Conservation (phyloP, 2,329 filamentous ascomycete species). For the Claviceps digitariae region DNA sequence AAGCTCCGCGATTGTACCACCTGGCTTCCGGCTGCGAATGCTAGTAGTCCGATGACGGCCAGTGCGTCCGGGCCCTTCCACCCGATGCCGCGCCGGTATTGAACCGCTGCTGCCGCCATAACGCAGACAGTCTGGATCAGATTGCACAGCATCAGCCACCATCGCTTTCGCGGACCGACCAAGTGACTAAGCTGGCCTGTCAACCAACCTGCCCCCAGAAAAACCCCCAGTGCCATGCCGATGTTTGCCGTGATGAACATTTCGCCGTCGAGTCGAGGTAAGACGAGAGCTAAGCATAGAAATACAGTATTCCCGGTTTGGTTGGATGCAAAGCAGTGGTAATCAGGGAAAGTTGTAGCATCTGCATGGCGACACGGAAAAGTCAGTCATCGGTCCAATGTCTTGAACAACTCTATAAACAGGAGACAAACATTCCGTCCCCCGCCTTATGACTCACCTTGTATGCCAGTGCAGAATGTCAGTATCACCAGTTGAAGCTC, state of each 20-base stretch:
- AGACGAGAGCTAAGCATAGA: slow-evolving; percentile 36
- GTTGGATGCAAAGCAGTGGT: slow-evolving; percentile 49
- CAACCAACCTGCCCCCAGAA: slow-evolving; percentile 38
- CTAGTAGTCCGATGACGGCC: slow-evolving; percentile 35
- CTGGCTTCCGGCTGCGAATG: slow-evolving; percentile 43
- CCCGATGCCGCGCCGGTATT: slow-evolving; percentile 26
- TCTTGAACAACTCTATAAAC: background rate
- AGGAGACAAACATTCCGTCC: background rate
- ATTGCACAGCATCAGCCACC: slow-evolving; percentile 42
- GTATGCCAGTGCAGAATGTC: slow-evolving; percentile 37
- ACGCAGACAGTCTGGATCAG: slow-evolving; percentile 40
- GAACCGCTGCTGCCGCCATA: slow-evolving; percentile 36
- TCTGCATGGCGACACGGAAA: slow-evolving; percentile 19
- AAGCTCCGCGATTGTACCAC: slow-evolving; percentile 43
- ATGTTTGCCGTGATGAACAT: slow-evolving; percentile 41
- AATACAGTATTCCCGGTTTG: slow-evolving; percentile 54
- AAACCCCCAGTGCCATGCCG: slow-evolving; percentile 39
- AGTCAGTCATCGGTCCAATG: background rate
- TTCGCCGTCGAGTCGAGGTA: slow-evolving; percentile 31
- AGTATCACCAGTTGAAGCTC: slow-evolving; percentile 33
- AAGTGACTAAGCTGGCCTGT: slow-evolving; percentile 44
- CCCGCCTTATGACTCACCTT: slow-evolving; percentile 20
- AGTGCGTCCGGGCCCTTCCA: slow-evolving; percentile 25
- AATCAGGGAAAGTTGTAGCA: slow-evolving; percentile 46
- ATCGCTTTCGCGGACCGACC: slow-evolving; percentile 33